Percentiles rank a stretch among this genome's conserved stretches.
Evolutionary conservation across 768 basidiomycete genomes (phyloP).

Genomic region (Artomyces pyxidatus): DNA sequence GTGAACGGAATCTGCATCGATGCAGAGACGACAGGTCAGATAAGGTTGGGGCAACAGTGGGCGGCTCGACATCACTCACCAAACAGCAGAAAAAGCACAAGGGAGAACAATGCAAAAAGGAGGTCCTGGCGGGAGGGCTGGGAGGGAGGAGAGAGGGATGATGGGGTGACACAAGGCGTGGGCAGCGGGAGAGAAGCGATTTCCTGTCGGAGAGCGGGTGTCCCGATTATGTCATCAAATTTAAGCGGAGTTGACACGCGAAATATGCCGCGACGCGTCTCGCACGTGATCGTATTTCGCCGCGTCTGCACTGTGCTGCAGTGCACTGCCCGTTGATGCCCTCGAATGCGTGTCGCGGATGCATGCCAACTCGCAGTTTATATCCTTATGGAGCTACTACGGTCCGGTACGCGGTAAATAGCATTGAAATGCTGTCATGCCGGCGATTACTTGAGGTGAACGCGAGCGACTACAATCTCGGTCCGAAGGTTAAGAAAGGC

Average conservation of each 20-base stretch:
- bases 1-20: too few relatives aligned
- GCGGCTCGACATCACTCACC: not conserved
- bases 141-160: not conserved
- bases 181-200: constrained; percentile 5
- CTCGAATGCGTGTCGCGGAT: constrained; percentile 43
- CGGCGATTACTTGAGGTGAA: too few relatives aligned
- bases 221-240: constrained; percentile 14
- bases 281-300: constrained; percentile 30
- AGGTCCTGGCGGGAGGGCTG: not conserved
- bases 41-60: not conserved
- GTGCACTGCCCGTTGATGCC: too few relatives aligned
- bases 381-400: too few relatives aligned
- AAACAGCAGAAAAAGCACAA: not conserved
- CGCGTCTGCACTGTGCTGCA: too few relatives aligned
- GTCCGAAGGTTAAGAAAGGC: too few relatives aligned
- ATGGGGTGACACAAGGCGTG: not conserved
- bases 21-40: not conserved
- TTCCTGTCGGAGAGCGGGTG: constrained; percentile 2
- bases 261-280: constrained; percentile 25
- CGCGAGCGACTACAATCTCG: too few relatives aligned
- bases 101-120: not conserved
- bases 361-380: not conserved
- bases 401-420: too few relatives aligned
- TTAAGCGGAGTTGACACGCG: constrained; percentile 39
- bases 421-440: too few relatives aligned